A percentile compares a stretch with the other conserved stretches of the same genome.
These are phyloP conservation scores for Pichia terricola DNA, from an alignment of 1,139 yeast genomes.

Conservation along the genomic window DNA sequence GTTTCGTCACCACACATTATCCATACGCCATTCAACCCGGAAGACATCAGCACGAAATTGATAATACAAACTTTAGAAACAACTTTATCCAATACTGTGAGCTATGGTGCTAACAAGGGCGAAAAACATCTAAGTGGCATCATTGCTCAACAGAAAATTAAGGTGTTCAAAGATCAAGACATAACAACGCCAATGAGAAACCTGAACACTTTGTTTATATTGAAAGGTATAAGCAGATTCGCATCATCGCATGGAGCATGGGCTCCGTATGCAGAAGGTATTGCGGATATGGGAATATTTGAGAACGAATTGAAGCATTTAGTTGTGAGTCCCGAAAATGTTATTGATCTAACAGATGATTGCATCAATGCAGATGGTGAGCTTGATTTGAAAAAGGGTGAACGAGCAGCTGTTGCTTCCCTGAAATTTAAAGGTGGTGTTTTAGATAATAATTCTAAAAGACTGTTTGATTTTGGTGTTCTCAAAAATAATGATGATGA, in stretches of 20 bases:
- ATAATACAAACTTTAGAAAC: conserved; percentile 52
- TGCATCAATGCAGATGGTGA: not conserved
- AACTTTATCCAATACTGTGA: conserved; percentile 30
- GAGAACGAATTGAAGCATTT: conserved; percentile 27
- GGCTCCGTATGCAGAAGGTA: conserved; percentile 60
- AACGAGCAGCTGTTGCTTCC: conserved; percentile 35
- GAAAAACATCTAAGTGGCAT: too few species aligned
- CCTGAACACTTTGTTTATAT: conserved; percentile 42
- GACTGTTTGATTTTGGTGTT: too few species aligned
- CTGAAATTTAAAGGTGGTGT: conserved; percentile 49
- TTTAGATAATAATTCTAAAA: not conserved
- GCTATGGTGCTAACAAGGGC: too few species aligned
- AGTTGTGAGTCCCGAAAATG: conserved; percentile 15
- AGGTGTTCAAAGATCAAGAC: conserved; percentile 8
- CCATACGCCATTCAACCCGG: conserved; percentile 42
- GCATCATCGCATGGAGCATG: conserved; percentile 56
- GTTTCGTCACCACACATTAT: conserved; percentile 56
- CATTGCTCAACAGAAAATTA: not conserved
- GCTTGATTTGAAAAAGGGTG: not conserved
- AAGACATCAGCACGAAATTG: conserved; percentile 39
- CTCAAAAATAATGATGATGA: not conserved
- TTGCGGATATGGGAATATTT: conserved; percentile 54
- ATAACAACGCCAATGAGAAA: conserved; percentile 37
- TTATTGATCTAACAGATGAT: conserved; percentile 12
- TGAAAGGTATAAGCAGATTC: conserved; percentile 54